Conservation (phyloP, 345 rosid species). For the Lepidium sativum region DNA sequence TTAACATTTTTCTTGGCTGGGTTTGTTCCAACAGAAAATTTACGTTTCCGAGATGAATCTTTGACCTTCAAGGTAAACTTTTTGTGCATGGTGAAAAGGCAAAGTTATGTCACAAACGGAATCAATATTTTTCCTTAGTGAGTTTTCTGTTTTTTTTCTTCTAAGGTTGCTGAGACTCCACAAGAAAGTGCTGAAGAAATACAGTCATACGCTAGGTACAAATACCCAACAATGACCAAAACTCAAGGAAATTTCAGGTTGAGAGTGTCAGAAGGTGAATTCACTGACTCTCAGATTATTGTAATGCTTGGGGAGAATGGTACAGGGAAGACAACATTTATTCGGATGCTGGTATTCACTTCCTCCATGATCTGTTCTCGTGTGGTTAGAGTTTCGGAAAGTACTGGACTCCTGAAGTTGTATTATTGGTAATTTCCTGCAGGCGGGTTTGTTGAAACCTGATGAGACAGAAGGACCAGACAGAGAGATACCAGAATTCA, state of each 20-base stretch:
- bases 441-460: conserved; percentile 94
- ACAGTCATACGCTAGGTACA: conserved; percentile 93
- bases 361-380: not conserved
- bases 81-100: not conserved
- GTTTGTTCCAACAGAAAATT: conserved; percentile 89
- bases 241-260: conserved; percentile 85
- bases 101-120: not conserved
- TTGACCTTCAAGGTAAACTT: conserved; percentile 74
- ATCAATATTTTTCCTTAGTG: not conserved
- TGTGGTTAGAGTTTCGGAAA: not conserved
- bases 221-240: conserved; percentile 84
- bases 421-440: conserved; percentile 18
- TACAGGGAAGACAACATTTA: conserved; percentile 95
- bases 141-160: conserved; percentile 1
- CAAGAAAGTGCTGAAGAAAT: conserved; percentile 85
- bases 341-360: conserved; percentile 84
- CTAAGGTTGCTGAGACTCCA: conserved; percentile 96
- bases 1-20: conserved; percentile 95
- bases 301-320: conserved; percentile 99
- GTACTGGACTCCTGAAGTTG: not conserved
- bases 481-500: conserved; percentile 85
- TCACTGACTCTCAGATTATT: conserved; percentile 94
- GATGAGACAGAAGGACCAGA: conserved; percentile 67
- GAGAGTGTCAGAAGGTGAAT: conserved; percentile 87
- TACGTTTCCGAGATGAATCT: conserved; percentile 90